A percentile compares a stretch with the other conserved stretches of the same genome.
These are phyloP conservation scores for sorghum (Sorghum bicolor) DNA, from an alignment of 176 grass and related monocot genomes.

Conservation along the genomic window Sorghum_bicolor_NCBIv3 NC_012874.2:11473001-11473500, in stretches of 20 bases:
- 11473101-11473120: neutral
- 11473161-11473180: neutral
- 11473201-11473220: neutral
- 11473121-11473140: neutral
- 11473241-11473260: neutral
- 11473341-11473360: neutral
- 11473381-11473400: neutral
- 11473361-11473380: neutral
- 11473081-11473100: neutral
- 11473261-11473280: neutral
- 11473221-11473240: neutral
- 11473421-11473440: neutral
- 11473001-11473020: neutral
- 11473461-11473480: too few relatives aligned
- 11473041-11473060: neutral
- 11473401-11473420: neutral
- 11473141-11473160: neutral
- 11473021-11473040: neutral
- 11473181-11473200: neutral
- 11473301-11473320: neutral
- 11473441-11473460: too few relatives aligned
- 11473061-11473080: neutral
- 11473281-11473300: neutral
- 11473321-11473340: neutral
- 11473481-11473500: too few relatives aligned